phyloP scores from a whole-genome alignment of 2,329 filamentous ascomycete species.

The Colletotrichum sp. region DNA sequence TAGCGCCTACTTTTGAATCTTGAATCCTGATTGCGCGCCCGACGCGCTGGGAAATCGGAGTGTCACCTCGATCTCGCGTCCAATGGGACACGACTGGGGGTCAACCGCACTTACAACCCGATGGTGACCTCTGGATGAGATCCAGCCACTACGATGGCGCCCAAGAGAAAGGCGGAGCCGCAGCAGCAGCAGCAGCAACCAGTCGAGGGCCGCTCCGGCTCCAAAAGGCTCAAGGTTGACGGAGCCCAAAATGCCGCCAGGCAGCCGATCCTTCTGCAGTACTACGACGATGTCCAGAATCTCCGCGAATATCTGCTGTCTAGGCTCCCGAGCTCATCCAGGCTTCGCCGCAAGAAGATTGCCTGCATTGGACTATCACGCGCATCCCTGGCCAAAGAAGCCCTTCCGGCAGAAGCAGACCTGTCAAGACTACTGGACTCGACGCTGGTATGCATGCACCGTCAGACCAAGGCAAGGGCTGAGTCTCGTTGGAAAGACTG shows the following conservation, averaged over 20 bases:
- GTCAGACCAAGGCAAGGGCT: background rate
- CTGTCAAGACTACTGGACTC: slow-evolving; percentile 69
- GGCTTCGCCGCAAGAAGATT: slow-evolving; percentile 62
- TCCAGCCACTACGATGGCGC: background rate
- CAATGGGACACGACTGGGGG: background rate
- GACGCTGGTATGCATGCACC: slow-evolving; percentile 65
- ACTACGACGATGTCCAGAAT: slow-evolving; percentile 66
- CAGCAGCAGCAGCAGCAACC: background rate
- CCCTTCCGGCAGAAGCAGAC: slow-evolving; percentile 37
- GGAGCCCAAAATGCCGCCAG: background rate
- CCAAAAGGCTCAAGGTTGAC: background rate
- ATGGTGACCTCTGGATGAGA: background rate
- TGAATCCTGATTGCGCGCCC: background rate
- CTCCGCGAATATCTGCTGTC: slow-evolving; percentile 74
- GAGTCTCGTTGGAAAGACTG: slow-evolving; percentile 59
- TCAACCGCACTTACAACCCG: background rate
- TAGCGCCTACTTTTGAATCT: background rate
- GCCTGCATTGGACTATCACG: slow-evolving; percentile 41
- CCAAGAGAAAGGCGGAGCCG: slow-evolving; percentile 6
- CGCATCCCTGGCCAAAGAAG: slow-evolving; percentile 18
- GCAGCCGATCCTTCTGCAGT: slow-evolving; percentile 9
- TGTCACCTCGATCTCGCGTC: background rate
- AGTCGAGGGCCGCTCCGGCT: background rate
- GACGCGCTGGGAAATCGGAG: background rate
- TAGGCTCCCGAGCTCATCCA: slow-evolving; percentile 70